Evolutionary conservation across 257 asterid genomes (phyloP), one percentile per base, ranked within the genome.

Genomic region (Haberlea rhodopensis): DNA sequence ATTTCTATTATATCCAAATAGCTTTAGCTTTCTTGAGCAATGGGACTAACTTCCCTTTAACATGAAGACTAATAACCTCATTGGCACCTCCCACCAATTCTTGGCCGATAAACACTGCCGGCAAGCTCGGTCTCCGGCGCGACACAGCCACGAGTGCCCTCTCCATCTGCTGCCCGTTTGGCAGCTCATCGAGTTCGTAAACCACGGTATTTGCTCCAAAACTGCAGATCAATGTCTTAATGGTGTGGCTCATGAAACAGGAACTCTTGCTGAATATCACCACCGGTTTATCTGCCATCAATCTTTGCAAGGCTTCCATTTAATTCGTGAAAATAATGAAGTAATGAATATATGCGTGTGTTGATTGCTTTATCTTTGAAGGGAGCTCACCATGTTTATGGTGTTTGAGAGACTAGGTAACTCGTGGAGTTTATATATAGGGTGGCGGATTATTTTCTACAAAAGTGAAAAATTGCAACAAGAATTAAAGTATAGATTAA

Each of bases 21-120:
- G 97, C 95, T 71, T 71, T 80, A 65, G 90, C 97, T 68, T 90
- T 79, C 82, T 68, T 87, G 76, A 90, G 97, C 72, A 82, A 63
- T 20, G 85, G 87, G 34, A 80, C 77, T 2, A 90, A 84, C 65
- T 77, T 61, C 22, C 95, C 95, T 64, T 79, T 78, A 40, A 90
- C 75, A 71, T 90, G 89, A 19, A 90, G 91, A 66, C 89, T 82
- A 91, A 90, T 83, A 21, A 85, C 80, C 72, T 90, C 97, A 66
- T 80, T 68, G 5, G 95, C 74, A 1, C 95, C 94, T 0, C 97
- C 97, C 5, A 83, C 78, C 11, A 83, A 53, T 49, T 83, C 81
- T 53, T 85, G 78, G 63, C 80, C 87, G 10, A 90, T 85, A 75
- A 81, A 90, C 59, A 90, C 95, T 0, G 79, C 80, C 9, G 97